Evolutionary conservation across 2,329 filamentous ascomycete genomes (phyloP), one percentile per base, ranked within the genome.

Genomic region (Apiospora arundinis): DNA sequence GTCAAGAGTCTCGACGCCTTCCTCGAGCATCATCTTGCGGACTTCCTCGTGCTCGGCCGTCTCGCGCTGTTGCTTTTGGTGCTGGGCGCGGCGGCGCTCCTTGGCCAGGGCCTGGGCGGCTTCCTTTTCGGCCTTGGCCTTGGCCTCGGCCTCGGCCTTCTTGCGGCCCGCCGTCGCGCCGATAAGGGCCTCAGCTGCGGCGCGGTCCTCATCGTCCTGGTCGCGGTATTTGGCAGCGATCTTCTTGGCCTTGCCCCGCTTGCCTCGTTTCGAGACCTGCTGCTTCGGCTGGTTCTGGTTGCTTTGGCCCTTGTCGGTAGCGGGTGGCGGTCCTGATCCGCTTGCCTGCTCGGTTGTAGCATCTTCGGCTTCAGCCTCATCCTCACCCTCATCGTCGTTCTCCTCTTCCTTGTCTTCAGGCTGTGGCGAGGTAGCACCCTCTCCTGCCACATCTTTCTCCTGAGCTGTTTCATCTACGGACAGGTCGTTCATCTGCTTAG

Each of bases 201-300:
- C 89, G 16, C 95, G 93, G 78, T 99, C 96, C 81, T 97, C 95
- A 70, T 97, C 95, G 76, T 98, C 95, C 85, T 98, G 96, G 76
- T 97, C 86, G 65, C 93, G 95, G 83, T 99, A 99, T 80, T 97
- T 98, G 72, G 90, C 85, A 4, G 94, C 94, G 1, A 94, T 91
- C 81, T 96, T 97, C 85, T 97, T 97, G 60, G 92, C 91, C 80
- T 97, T 97, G 72, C 88, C 88, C 71, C 90, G 91, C 80, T 97
- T 94, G 42, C 95, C 94, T 71, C 95, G 91, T 79, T 91, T 92
- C 44, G 81, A 77, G 71, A 81, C 86, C 46, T 79, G 76, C 48
- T 79, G 76, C 78, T 86, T 89, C 80, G 85, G 87, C 78, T 72
- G 69, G 81, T 75, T 72, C 82, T 69, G 76, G 40, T 32, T 32